Evolutionary conservation across 2,329 filamentous ascomycete genomes (phyloP), one percentile per base, ranked within the genome.

Genomic region (Penicillium brevicompactum): DNA sequence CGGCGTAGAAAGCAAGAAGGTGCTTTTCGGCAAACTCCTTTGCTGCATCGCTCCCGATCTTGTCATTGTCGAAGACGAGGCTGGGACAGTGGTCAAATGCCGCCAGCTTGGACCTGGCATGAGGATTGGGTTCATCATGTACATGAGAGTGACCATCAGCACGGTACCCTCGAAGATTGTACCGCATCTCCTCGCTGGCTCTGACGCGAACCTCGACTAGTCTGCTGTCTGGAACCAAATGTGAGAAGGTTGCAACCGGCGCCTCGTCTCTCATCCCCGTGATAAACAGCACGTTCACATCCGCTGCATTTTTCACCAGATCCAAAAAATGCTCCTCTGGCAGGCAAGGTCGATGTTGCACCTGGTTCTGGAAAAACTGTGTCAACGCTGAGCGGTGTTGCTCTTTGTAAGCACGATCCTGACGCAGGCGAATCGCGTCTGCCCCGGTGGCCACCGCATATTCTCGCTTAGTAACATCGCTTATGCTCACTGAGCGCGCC

Each of bases 181-280:
- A 34, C 38, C 74, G 75, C 7, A 64, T 78, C 46, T 75, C 48
- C 53, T 74, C 47, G 54, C 66, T 75, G 22, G 77, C 76, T 57
- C 74, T 24, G 51, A 88, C 71, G 16, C 67, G 74, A 56, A 87
- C 70, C 34, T 87, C 85, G 46, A 87, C 32, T n/a, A 88, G 53
- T 58, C 74, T 81, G 56, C 73, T 80, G 2, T 76, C 67, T 47
- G 83, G 77, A 10, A 85, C 80, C 22, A 86, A 64, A 72, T 82
- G 79, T n/a, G 81, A 81, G 0, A 85, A 79, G 13, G 58, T 41
- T 57, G 81, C 72, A 10, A 87, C 76, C 0, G 85, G 85, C 5
- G 83, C 80, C 46, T 82, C 72, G 47, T 88, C 85, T 75, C 84
- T 81, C 81, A 87, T 82, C 0, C 84, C 85, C 0, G 84, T 87